phyloP scores from a whole-genome alignment of 2,329 filamentous ascomycete species.

The Alternaria solani region DNA sequence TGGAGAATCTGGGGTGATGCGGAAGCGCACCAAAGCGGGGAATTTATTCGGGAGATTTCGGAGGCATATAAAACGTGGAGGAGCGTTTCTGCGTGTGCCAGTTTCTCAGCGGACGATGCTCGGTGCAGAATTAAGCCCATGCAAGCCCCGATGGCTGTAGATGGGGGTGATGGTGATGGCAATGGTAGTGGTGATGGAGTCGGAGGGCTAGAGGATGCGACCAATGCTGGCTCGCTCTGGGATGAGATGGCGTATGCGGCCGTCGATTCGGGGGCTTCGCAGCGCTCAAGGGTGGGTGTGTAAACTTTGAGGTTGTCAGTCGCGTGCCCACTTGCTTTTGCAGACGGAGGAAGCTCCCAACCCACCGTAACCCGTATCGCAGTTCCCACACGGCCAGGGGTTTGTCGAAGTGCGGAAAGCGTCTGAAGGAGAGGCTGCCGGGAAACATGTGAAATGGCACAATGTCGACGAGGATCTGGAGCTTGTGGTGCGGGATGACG shows the following conservation, averaged over 20 bases:
- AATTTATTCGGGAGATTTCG: constrained; percentile 31
- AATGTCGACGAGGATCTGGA: constrained; percentile 23
- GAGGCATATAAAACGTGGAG: constrained; percentile 24
- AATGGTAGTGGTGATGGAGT: not conserved
- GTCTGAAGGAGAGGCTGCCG: constrained; percentile 30
- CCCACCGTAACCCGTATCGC: constrained; percentile 28
- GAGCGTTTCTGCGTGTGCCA: constrained; percentile 6
- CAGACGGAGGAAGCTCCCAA: not conserved
- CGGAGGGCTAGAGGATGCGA: not conserved
- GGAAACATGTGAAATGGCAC: constrained; percentile 40
- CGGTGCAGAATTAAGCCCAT: constrained; percentile 10
- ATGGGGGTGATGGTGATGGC: not conserved
- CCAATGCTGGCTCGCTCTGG: not conserved
- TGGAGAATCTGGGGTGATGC: constrained; percentile 26
- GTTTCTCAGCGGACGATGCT: constrained; percentile 3
- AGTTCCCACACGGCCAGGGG: constrained; percentile 36
- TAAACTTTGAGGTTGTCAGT: constrained; percentile 26
- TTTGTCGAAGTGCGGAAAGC: constrained; percentile 39
- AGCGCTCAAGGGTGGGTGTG: constrained; percentile 17
- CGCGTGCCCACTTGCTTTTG: constrained; percentile 14
- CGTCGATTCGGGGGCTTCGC: constrained; percentile 11
- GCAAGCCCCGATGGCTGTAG: constrained; percentile 4
- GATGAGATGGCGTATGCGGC: constrained; percentile 3
- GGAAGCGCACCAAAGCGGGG: constrained; percentile 38
- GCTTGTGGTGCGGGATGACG: constrained; percentile 37